phyloP scores from a whole-genome alignment of 768 basidiomycete species.

The Gloeostereum incarnatum region DNA sequence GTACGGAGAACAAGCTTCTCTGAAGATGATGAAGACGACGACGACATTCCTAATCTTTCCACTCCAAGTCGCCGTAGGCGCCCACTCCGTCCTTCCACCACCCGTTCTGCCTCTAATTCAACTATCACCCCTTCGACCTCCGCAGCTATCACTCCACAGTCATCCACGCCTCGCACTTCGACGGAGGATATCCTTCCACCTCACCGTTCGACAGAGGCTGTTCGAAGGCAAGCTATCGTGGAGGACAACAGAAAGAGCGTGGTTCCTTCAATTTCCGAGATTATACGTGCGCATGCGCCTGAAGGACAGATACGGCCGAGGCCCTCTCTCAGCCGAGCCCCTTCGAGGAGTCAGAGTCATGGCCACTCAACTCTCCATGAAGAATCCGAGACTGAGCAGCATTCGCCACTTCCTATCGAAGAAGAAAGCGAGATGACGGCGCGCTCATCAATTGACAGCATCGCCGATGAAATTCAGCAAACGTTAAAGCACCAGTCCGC shows the following conservation, averaged over 20 bases:
- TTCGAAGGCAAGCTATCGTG: conserved; percentile 11
- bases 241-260: conserved; percentile 33
- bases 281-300: conserved; percentile 76
- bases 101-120: conserved; percentile 11
- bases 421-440: conserved; percentile 61
- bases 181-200: conserved; percentile 11
- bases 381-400: conserved; percentile 45
- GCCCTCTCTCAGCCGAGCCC: conserved; percentile 33
- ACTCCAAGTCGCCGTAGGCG: conserved; percentile 25
- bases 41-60: conserved; percentile 20
- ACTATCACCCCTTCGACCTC: conserved; percentile 10
- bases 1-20: conserved; percentile 32
- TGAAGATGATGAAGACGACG: conserved; percentile 49
- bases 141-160: conserved; percentile 8
- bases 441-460: conserved; percentile 83
- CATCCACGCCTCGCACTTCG: conserved; percentile 5
- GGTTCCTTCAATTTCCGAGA: conserved; percentile 81
- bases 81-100: conserved; percentile 12
- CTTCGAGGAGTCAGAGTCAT: conserved; percentile 30
- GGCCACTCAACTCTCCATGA: conserved; percentile 39
- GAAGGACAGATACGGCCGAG: conserved; percentile 40
- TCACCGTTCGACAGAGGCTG: conserved; percentile 10
- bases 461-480: conserved; percentile 71
- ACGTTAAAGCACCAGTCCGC: conserved; percentile 56
- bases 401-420: conserved; percentile 34